A percentile compares a stretch with the other conserved stretches of the same genome.
Evolutionary conservation across 2,329 filamentous ascomycete genomes (phyloP).

Genomic region (Ilyonectria destructans): DNA sequence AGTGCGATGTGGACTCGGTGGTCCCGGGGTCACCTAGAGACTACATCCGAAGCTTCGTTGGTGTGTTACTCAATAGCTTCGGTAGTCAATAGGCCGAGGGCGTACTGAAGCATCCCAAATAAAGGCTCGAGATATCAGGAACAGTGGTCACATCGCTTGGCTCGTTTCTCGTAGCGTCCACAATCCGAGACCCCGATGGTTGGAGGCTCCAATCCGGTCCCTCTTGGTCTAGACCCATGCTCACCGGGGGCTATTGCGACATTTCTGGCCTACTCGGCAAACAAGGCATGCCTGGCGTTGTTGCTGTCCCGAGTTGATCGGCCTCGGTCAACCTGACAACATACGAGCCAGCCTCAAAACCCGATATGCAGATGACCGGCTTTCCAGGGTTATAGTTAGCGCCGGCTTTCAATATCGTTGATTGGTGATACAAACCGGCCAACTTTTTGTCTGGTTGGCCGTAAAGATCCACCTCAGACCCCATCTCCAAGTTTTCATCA

Average conservation of each 20-base stretch:
- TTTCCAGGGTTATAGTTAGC: conserved; percentile 15
- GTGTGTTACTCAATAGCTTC: neutral
- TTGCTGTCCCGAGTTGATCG: neutral
- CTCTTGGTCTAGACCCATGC: too few relatives aligned
- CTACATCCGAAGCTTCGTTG: neutral
- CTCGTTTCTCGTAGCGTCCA: too few relatives aligned
- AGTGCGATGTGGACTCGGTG: neutral
- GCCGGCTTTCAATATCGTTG: conserved; percentile 23
- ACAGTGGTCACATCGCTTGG: too few relatives aligned
- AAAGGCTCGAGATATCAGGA: too few relatives aligned
- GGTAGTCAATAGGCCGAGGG: conserved; percentile 16
- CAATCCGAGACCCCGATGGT: too few relatives aligned
- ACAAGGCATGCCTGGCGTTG: too few relatives aligned
- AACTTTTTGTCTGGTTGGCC: conserved; percentile 10
- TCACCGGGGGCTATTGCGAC: too few relatives aligned
- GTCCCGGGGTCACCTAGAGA: neutral
- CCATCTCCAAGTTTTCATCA: neutral
- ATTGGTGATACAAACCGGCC: conserved; percentile 13
- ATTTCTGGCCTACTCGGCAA: too few relatives aligned
- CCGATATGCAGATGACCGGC: neutral
- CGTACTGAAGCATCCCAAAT: neutral
- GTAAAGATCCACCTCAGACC: neutral
- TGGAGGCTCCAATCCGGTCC: too few relatives aligned
- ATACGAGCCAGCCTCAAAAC: neutral
- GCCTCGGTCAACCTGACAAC: neutral